Evolutionary conservation across 2,329 filamentous ascomycete species (phyloP).

Genomic region (Lachnellula occidentalis): DNA sequence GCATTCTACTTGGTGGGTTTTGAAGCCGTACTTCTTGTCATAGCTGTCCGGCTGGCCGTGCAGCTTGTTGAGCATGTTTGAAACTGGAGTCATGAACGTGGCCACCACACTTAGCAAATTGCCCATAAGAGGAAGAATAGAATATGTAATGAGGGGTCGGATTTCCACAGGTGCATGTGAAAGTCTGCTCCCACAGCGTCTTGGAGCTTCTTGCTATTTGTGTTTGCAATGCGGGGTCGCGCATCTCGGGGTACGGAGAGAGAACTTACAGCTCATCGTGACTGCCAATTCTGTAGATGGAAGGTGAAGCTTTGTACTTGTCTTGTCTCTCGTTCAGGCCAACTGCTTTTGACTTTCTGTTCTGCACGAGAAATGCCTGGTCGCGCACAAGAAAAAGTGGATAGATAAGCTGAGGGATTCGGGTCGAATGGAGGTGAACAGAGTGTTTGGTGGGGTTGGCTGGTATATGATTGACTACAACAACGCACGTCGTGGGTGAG

Average conservation of each 20-base stretch:
- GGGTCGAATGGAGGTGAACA: no score
- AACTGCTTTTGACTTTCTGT: no score
- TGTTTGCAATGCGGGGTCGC: not conserved
- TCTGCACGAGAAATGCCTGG: no score
- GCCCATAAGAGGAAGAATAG: slow-evolving; percentile 4
- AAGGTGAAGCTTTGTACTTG: not conserved
- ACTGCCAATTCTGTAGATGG: slow-evolving; percentile 13
- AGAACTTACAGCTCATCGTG: slow-evolving; percentile 32
- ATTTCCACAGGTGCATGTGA: not conserved
- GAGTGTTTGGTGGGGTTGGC: no score
- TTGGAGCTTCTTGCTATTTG: not conserved
- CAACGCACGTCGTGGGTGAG: no score
- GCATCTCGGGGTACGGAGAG: slow-evolving; percentile 3
- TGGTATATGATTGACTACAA: no score
- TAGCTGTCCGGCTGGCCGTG: slow-evolving; percentile 97
- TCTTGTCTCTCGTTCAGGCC: no score
- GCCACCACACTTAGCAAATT: slow-evolving; percentile 10
- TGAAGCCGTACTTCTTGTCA: slow-evolving; percentile 77
- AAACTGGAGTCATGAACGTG: slow-evolving; percentile 48
- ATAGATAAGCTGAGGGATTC: no score
- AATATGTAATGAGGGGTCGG: not conserved
- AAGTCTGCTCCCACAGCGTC: slow-evolving; percentile 10
- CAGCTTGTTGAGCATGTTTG: slow-evolving; percentile 90
- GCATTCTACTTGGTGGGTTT: slow-evolving; percentile 2
- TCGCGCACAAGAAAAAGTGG: no score